Evolutionary conservation across 768 basidiomycete genomes (phyloP).

Genomic region (Tricholoma bakamatsutake): DNA sequence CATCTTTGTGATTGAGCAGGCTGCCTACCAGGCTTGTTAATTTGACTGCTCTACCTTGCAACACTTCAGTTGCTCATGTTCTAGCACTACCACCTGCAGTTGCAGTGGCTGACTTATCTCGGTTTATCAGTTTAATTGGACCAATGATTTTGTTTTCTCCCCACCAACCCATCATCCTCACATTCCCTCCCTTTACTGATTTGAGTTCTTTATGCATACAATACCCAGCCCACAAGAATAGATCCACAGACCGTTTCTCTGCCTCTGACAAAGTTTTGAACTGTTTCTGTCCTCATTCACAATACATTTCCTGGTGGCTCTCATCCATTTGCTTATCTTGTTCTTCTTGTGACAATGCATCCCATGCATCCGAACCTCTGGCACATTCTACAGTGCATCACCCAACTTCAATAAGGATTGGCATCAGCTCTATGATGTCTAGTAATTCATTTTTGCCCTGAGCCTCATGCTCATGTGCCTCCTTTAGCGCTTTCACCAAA

Average conservation of each 20-base stretch:
- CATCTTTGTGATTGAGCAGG: conserved; percentile 28
- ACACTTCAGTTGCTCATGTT: conserved; percentile 12
- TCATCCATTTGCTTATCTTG: not conserved
- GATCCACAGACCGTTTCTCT: not conserved
- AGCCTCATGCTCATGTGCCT: not conserved
- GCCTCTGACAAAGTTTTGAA: not conserved
- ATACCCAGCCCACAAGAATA: conserved; percentile 18
- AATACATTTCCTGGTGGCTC: not conserved
- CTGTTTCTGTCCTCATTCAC: not conserved
- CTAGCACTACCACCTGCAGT: not conserved
- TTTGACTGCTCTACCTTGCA: conserved; percentile 19
- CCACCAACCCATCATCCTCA: conserved; percentile 17
- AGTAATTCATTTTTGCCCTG: too few relatives aligned
- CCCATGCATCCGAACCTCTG: not conserved
- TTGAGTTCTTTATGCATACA: conserved; percentile 22
- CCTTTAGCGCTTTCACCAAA: not conserved
- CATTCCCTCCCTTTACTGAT: conserved; percentile 17
- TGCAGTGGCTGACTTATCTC: conserved; percentile 17
- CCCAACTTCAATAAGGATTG: too few relatives aligned
- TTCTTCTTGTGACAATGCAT: not conserved
- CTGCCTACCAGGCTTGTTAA: conserved; percentile 19
- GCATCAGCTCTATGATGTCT: too few relatives aligned
- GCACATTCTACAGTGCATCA: not conserved
- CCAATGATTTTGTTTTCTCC: not conserved
- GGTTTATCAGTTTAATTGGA: conserved; percentile 18